phyloP scores from a whole-genome alignment of 1,139 yeast species.

The Suhomyces chickasaworum region DNA sequence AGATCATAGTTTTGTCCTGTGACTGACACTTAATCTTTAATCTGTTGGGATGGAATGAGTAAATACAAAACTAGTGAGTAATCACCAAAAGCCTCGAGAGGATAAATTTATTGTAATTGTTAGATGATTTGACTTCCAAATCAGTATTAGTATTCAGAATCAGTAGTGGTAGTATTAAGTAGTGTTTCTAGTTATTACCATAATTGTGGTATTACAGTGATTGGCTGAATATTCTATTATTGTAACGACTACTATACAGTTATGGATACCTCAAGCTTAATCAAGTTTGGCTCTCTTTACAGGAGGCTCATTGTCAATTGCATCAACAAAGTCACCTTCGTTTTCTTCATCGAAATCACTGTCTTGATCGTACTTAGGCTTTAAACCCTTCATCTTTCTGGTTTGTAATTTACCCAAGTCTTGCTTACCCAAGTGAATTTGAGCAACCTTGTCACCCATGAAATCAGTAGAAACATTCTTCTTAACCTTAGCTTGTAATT shows the following conservation, averaged over 20 bases:
- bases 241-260: conserved; percentile 5
- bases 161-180: too few relatives aligned
- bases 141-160: too few relatives aligned
- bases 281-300: conserved; percentile 25
- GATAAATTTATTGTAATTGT: too few relatives aligned
- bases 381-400: conserved; percentile 97
- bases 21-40: too few relatives aligned
- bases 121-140: too few relatives aligned
- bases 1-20: too few relatives aligned
- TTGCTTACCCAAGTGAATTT: conserved; percentile 94
- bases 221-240: neutral
- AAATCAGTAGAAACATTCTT: conserved; percentile 86
- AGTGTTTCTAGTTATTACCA: too few relatives aligned
- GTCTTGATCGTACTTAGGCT: conserved; percentile 76
- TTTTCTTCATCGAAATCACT: conserved; percentile 55
- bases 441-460: conserved; percentile 97
- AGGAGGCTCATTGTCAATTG: conserved; percentile 41
- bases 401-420: conserved; percentile 89
- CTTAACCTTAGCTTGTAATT: conserved; percentile 76
- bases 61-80: too few relatives aligned
- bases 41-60: too few relatives aligned
- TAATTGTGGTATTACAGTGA: neutral
- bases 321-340: conserved; percentile 43
- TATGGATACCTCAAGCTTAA: conserved; percentile 1
- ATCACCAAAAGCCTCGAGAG: too few relatives aligned